Evolutionary conservation across 441 rosid genomes (phyloP), one percentile per base, ranked within the genome.

Genomic region (Isatis lusitanica): DNA sequence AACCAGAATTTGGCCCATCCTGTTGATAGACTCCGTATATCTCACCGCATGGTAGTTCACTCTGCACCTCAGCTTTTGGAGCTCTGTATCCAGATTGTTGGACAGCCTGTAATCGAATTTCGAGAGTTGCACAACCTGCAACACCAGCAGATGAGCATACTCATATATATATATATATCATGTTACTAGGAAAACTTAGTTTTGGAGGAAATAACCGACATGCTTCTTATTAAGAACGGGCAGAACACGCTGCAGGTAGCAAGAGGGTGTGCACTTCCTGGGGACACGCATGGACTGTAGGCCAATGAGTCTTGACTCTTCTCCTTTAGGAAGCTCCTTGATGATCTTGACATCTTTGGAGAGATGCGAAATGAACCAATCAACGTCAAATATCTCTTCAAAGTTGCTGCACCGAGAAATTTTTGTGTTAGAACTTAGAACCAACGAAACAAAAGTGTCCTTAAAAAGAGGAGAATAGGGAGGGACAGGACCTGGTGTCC

Each of bases 41-140:
- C 81, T 83, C 38, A 89, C 57, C 38, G 92, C 85, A 59, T 87
- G 92, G 79, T 87, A 89, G 75, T 87, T 89, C 28, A 83, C 94
- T 78, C 90, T 87, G 42, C 94, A 89, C 72, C 94, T 86, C 59
- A 89, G 85, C 77, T 83, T 89, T 78, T 89, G 94, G 24, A 89
- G 83, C 63, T 85, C 87, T 63, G 76, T 62, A 40, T 79, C 86
- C 53, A 87, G 78, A 73, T 61, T 71, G 79, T 89, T 89, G 8
- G 92, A 83, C 35, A 87, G 83, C 77, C 94, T 76, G 78, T 89
- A 89, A 78, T 89, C 94, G 70, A 87, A 89, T 80, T 89, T 89
- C 28, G 86, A 76, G 77, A 89, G 92, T 79, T 87, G 90, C 59
- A 87, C 84, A 63, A 76, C 88, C 94, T 89, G 86, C 69, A 59